A percentile compares a stretch with the other conserved stretches of the same genome.
phyloP scores from a whole-genome alignment of 352 stramenopile genomes.

The Phytophthora vignae region DNA sequence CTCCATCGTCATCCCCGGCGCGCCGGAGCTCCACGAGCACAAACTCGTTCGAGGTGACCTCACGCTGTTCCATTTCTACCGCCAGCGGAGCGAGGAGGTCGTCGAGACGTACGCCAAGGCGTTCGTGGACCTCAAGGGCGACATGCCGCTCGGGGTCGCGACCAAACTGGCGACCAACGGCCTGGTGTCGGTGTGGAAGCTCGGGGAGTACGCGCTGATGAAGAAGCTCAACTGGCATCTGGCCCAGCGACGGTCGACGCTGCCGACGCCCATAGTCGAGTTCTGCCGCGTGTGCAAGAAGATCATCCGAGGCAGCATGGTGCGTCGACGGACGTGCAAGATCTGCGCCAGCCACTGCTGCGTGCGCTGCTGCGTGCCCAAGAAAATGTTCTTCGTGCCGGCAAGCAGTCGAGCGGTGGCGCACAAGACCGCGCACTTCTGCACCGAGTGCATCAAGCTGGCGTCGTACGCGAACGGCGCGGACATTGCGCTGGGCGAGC shows the following conservation, averaged over 20 bases:
- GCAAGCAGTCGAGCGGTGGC: conserved; percentile 23
- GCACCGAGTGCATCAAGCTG: conserved; percentile 32
- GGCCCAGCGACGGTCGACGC: conserved; percentile 18
- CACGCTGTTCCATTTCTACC: conserved; percentile 60
- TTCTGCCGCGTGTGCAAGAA: conserved; percentile 32
- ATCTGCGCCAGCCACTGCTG: conserved; percentile 38
- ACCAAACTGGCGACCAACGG: conserved; percentile 39
- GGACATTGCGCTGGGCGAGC: conserved; percentile 36
- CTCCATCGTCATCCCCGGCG: conserved; percentile 35
- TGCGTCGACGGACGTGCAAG: conserved; percentile 37
- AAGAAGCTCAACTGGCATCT: conserved; percentile 47
- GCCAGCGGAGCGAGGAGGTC: conserved; percentile 43
- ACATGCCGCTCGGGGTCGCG: conserved; percentile 43
- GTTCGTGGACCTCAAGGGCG: conserved; percentile 47
- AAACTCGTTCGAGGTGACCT: conserved; percentile 63
- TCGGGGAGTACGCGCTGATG: conserved; percentile 39
- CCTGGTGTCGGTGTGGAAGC: conserved; percentile 45
- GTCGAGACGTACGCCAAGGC: conserved; percentile 52
- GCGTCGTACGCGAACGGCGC: conserved; percentile 25
- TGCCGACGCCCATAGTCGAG: conserved; percentile 4
- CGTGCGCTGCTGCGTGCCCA: conserved; percentile 38
- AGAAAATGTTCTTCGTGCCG: conserved; percentile 44
- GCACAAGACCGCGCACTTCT: conserved; percentile 34
- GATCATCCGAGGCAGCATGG: conserved; percentile 28
- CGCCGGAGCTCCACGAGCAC: conserved; percentile 42